Percentiles rank a stretch among this genome's conserved stretches.
These are phyloP conservation scores for Onygenales sp. DNA, from an alignment of 2,329 filamentous ascomycete genomes.

Conservation along the genomic window DNA sequence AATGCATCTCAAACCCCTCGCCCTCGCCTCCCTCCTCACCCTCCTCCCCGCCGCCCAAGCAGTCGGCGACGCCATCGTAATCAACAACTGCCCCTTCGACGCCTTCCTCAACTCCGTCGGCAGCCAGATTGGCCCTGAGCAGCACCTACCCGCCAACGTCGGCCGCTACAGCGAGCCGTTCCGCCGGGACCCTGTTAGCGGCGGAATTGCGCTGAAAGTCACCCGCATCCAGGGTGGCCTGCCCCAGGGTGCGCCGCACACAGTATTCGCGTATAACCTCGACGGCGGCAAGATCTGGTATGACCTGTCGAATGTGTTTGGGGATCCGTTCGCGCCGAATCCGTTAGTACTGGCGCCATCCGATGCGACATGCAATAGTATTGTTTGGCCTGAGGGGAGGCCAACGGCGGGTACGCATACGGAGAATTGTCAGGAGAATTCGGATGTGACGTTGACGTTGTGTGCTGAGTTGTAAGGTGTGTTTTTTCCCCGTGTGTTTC, in stretches of 20 bases:
- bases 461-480: constrained; percentile 9
- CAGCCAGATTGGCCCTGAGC: constrained; percentile 15
- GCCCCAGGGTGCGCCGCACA: constrained; percentile 27
- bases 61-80: constrained; percentile 24
- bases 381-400: constrained; percentile 25
- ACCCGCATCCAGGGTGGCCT: constrained; percentile 26
- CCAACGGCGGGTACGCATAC: constrained; percentile 22
- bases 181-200: constrained; percentile 25
- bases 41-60: constrained; percentile 20
- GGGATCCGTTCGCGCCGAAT: constrained; percentile 29
- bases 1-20: constrained; percentile 10
- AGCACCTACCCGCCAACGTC: constrained; percentile 19
- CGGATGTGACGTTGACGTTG: constrained; percentile 22
- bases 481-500: background rate
- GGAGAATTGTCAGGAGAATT: constrained; percentile 18
- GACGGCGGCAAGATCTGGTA: constrained; percentile 29
- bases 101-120: constrained; percentile 32
- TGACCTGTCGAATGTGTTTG: constrained; percentile 35
- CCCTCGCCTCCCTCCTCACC: constrained; percentile 9
- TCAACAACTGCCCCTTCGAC: constrained; percentile 23
- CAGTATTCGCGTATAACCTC: constrained; percentile 34
- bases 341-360: constrained; percentile 17
- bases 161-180: constrained; percentile 26
- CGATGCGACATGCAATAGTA: constrained; percentile 16
- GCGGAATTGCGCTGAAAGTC: constrained; percentile 36